Evolutionary conservation across 2,329 filamentous ascomycete genomes (phyloP).

Genomic region (Cladobotryum mycophilum): DNA sequence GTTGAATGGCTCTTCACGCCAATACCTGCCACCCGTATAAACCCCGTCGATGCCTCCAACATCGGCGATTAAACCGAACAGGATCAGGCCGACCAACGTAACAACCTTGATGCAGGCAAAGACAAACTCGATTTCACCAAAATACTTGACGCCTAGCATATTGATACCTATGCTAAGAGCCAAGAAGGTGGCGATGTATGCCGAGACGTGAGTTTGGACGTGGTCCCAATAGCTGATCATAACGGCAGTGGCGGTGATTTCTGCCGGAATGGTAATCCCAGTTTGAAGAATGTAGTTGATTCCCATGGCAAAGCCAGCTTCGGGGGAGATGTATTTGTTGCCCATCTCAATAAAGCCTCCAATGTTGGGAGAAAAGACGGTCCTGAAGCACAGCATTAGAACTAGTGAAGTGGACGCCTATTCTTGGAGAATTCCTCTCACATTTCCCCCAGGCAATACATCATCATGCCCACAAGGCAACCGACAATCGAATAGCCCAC

Average conservation of each 20-base stretch:
- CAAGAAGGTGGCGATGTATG: slow-evolving; percentile 15
- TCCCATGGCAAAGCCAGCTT: slow-evolving; percentile 18
- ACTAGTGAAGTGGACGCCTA: background rate
- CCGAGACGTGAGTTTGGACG: slow-evolving; percentile 6
- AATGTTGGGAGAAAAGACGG: slow-evolving; percentile 18
- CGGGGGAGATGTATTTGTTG: slow-evolving; percentile 18
- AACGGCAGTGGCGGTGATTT: slow-evolving; percentile 16
- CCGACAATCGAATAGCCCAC: slow-evolving; percentile 13
- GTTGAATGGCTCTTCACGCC: slow-evolving; percentile 33
- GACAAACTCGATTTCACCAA: slow-evolving; percentile 43
- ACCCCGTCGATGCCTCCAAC: slow-evolving; percentile 29
- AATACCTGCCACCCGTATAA: slow-evolving; percentile 37
- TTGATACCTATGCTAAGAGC: slow-evolving; percentile 15
- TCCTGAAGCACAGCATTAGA: slow-evolving; percentile 10
- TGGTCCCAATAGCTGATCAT: slow-evolving; percentile 19
- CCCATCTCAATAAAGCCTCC: slow-evolving; percentile 21
- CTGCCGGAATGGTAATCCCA: slow-evolving; percentile 16
- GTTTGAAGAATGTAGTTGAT: slow-evolving; percentile 18
- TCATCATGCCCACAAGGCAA: slow-evolving; percentile 14
- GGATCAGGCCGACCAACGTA: slow-evolving; percentile 33
- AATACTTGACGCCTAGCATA: slow-evolving; percentile 28
- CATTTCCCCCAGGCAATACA: slow-evolving; percentile 15
- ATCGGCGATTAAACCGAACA: slow-evolving; percentile 32
- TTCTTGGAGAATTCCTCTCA: slow-evolving; percentile 6
- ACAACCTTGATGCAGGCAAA: slow-evolving; percentile 39